Percentiles rank a stretch among this genome's conserved stretches.
Conservation (phyloP, 1,284 basidiomycete species). For the Leccinum glutinopallens region DNA sequence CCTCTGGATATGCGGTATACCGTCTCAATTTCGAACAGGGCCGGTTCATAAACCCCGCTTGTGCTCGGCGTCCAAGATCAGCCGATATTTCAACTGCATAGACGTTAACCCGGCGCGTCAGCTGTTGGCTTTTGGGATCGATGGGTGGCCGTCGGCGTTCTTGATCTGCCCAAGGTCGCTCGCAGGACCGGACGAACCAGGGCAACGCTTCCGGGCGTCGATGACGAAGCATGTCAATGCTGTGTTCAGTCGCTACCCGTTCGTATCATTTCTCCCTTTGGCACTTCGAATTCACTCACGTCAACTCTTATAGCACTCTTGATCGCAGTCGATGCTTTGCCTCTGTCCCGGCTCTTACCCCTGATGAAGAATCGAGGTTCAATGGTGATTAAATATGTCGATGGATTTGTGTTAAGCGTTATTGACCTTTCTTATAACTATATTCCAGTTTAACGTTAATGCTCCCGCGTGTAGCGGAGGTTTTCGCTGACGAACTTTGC, state of each 20-base stretch:
- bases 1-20: no score
- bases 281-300: background rate
- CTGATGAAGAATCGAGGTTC: constrained; percentile 22
- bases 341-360: constrained; percentile 17
- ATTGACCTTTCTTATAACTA: constrained; percentile 14
- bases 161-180: constrained; percentile 36
- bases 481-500: constrained; percentile 24
- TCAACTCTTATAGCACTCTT: constrained; percentile 18
- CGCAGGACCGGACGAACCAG: constrained; percentile 42
- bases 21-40: no score
- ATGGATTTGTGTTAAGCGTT: background rate
- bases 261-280: constrained; percentile 4
- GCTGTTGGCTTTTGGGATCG: no score
- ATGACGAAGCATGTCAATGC: constrained; percentile 35
- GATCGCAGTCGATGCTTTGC: constrained; percentile 25
- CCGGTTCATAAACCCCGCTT: no score
- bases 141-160: no score
- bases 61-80: no score
- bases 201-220: constrained; percentile 45
- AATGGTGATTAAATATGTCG: constrained; percentile 9
- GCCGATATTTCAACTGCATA: no score
- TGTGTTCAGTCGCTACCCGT: constrained; percentile 34
- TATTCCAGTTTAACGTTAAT: constrained; percentile 22
- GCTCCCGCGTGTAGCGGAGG: constrained; percentile 26
- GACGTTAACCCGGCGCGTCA: no score